A percentile compares a stretch with the other conserved stretches of the same genome.
Evolutionary conservation across 495 filamentous ascomycete species (phyloP).

Genomic region (Neurospora sp.): DNA sequence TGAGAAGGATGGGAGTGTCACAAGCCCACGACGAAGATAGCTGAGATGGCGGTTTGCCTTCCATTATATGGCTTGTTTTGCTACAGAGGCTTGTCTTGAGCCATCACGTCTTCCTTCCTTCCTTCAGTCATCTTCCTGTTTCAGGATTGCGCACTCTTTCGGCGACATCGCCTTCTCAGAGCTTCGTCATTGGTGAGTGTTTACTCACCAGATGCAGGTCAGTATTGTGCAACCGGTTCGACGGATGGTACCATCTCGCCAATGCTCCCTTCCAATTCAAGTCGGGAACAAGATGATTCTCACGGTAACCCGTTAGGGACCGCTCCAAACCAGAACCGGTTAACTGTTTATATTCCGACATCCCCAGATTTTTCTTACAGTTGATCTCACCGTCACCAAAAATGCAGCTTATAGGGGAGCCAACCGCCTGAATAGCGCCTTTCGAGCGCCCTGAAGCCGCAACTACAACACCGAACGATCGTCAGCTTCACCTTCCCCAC

Average conservation of each 20-base stretch:
- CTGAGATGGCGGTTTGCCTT: not conserved
- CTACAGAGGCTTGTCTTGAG: not conserved
- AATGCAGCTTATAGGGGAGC: not conserved
- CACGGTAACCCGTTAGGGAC: not conserved
- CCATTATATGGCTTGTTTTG: not conserved
- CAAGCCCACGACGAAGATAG: not conserved
- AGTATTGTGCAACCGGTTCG: not conserved
- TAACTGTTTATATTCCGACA: not conserved
- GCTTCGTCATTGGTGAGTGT: not conserved
- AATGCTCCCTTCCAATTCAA: not conserved
- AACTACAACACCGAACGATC: not conserved
- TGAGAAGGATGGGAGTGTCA: not conserved
- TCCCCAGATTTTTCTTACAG: not conserved
- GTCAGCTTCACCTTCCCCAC: conserved; percentile 9
- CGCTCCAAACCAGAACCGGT: not conserved
- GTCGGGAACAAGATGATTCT: not conserved
- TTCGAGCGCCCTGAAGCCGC: not conserved
- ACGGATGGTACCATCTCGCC: not conserved
- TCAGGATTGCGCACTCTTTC: not conserved
- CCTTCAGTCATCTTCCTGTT: not conserved
- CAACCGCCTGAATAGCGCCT: not conserved
- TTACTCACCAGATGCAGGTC: not conserved
- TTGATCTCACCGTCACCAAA: not conserved
- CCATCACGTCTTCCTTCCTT: not conserved
- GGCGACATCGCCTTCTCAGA: not conserved